Evolutionary conservation across 768 basidiomycete genomes (phyloP).

Genomic region (Mrakia blollopis): DNA sequence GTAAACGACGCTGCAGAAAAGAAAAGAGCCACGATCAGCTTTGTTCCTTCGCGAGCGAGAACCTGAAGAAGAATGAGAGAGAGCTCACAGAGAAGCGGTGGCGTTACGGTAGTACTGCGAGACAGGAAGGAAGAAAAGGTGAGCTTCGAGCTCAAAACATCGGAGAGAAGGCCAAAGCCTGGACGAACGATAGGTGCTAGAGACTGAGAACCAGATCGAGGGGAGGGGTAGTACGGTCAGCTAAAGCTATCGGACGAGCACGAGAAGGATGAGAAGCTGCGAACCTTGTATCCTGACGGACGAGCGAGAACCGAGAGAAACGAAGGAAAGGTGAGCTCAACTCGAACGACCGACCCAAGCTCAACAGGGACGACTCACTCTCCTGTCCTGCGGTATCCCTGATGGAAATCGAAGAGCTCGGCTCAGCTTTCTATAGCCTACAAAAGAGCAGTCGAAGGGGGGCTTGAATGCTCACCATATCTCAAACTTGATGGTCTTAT

Average conservation of each 20-base stretch:
- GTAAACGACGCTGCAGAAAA: conserved; percentile 39
- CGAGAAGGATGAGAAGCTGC: not conserved
- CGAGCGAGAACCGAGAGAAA: not conserved
- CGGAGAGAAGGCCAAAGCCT: conserved; percentile 47
- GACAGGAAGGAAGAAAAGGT: not conserved
- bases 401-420: not conserved
- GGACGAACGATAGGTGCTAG: conserved; percentile 1
- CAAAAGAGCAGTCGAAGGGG: too few relatives aligned
- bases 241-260: too few relatives aligned
- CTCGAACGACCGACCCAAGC: not conserved
- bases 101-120: conserved; percentile 72
- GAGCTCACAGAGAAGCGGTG: conserved; percentile 84
- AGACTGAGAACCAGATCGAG: not conserved
- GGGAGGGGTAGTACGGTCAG: not conserved
- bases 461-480: not conserved
- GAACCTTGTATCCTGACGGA: conserved; percentile 15
- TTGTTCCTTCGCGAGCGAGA: too few relatives aligned
- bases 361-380: conserved; percentile 45
- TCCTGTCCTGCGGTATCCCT: conserved; percentile 94
- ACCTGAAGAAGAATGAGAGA: not conserved
- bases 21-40: not conserved
- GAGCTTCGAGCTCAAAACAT: conserved; percentile 60
- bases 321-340: not conserved
- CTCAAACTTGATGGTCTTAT: conserved; percentile 83
- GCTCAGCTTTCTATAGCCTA: too few relatives aligned